Base-by-base conservation (phyloP, 164 flowering plant species). In the Piper betle region DNA sequence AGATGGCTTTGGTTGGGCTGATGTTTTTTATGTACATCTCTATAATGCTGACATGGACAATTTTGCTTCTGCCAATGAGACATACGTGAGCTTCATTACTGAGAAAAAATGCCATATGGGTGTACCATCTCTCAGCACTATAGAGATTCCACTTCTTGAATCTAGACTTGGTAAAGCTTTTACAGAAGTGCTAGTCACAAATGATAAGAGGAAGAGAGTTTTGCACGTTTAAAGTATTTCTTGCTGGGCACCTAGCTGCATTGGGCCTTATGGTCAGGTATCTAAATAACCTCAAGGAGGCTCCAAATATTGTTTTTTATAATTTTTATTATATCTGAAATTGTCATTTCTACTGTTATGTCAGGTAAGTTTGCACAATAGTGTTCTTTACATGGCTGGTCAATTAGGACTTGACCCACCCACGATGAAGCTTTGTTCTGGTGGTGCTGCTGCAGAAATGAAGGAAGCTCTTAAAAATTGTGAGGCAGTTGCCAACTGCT, bases 251-350 rank as follows among this genome's bases (percentile, higher is more conserved):
- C 99, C 99, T 37, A 88, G 97, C 74, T 93, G 99, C 76, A 93
- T 93, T 66, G 99, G 99, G 59, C 99, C 99, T 38, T 93, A 90
- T 69, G 90, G 99, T 75, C 96, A 91, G 96, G 97, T 84, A 77
- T 43, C 18, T 25, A 43, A 43, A n/a, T n/a, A 43, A 6, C 12
- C 50, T 6, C 2, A 43, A 43, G 12, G 50, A 43, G 8, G 50
- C 50, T 41, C 18, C 56, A 15, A 13, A 38, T 46, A 42, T 6
- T 42, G 19, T 60, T 58, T 13, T 39, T 40, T 13, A 58, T 58
- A 20, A 39, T 39, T 58, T 8, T 8, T 43, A 43, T 8, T 7
- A 3, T 43, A 43, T 6, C 12, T 10, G 50, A 8, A 43, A 16
- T 43, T 25, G 33, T 10, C 57, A 55, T 18, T 53, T 55, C 3